Conservation (phyloP, 768 basidiomycete genomes). For the Boletus vinaceobasis region DNA sequence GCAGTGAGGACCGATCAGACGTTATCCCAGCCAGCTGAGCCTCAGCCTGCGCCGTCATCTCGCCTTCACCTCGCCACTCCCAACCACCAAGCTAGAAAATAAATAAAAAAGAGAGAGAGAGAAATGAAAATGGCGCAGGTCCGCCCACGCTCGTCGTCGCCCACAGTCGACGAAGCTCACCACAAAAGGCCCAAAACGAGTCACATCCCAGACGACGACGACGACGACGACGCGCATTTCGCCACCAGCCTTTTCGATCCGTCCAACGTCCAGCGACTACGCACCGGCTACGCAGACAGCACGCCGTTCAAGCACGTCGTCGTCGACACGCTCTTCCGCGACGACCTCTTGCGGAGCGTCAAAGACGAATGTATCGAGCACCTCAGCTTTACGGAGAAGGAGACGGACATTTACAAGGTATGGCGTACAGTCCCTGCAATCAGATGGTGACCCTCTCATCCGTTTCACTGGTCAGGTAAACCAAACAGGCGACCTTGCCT, state of each 20-base stretch:
- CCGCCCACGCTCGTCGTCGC: constrained; percentile 46
- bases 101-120: background rate
- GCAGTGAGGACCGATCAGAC: background rate
- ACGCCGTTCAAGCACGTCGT: constrained; percentile 81
- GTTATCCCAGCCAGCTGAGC: background rate
- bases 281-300: constrained; percentile 51
- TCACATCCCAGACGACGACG: constrained; percentile 26
- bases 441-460: constrained; percentile 1
- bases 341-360: constrained; percentile 74
- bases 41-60: constrained; percentile 1
- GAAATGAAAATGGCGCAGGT: constrained; percentile 40
- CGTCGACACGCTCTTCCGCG: constrained; percentile 78
- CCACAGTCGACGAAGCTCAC: constrained; percentile 24
- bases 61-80: background rate
- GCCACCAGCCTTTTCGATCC: constrained; percentile 53
- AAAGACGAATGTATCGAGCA: constrained; percentile 81
- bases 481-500: constrained; percentile 96
- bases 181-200: constrained; percentile 38
- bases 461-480: constrained; percentile 59
- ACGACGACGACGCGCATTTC: constrained; percentile 18
- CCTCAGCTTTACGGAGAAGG: constrained; percentile 85
- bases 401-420: constrained; percentile 98
- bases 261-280: constrained; percentile 51
- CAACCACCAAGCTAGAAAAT: background rate
- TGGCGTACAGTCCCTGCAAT: constrained; percentile 9